Conservation (phyloP, 139 green algal species). For the Trebouxia sp. region DNA sequence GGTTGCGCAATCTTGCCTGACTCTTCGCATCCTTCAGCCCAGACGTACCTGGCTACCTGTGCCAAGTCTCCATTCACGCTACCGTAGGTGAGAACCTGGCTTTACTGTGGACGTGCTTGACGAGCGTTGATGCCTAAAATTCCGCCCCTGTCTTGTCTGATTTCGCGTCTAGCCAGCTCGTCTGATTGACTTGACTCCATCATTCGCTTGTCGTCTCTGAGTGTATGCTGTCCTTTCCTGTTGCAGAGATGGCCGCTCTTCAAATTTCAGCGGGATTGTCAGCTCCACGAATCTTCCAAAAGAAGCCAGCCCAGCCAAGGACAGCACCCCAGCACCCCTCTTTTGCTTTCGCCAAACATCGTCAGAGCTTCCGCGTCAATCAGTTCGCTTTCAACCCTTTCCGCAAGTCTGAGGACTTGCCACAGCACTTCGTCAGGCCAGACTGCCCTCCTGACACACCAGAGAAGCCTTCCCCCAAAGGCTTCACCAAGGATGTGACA, state of each 20-base stretch:
- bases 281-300: neutral
- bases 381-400: too few relatives aligned
- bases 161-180: too few relatives aligned
- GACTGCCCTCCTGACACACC: constrained; percentile 30
- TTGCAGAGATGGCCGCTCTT: neutral
- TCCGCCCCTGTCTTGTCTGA: too few relatives aligned
- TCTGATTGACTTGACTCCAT: neutral
- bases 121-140: too few relatives aligned
- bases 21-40: too few relatives aligned
- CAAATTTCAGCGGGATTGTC: constrained; percentile 9
- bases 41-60: too few relatives aligned
- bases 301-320: neutral
- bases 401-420: too few relatives aligned
- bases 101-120: too few relatives aligned
- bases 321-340: neutral
- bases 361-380: too few relatives aligned
- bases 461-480: neutral
- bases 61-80: neutral
- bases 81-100: neutral
- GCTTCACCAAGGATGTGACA: neutral
- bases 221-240: too few relatives aligned
- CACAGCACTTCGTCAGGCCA: constrained; percentile 35
- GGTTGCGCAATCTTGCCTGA: too few relatives aligned
- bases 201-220: neutral
- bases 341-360: too few relatives aligned